Percentiles rank a stretch among this genome's conserved stretches.
Evolutionary conservation across 805 yeast species (phyloP).

Genomic region (Ogataea thermomethanolica): DNA sequence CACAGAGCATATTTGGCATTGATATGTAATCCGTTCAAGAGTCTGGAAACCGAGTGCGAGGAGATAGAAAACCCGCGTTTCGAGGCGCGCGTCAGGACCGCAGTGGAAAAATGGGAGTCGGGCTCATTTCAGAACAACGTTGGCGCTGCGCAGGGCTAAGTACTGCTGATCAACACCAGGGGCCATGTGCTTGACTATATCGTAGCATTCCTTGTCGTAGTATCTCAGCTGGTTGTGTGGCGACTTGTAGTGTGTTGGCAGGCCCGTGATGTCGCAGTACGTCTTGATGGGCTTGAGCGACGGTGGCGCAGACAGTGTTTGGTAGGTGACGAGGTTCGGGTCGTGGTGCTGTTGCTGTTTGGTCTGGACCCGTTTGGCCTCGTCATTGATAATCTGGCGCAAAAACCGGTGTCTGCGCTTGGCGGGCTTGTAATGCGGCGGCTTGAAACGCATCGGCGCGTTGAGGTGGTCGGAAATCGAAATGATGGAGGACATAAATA

Average conservation of each 20-base stretch:
- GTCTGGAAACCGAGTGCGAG: slow-evolving; percentile 28
- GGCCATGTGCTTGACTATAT: slow-evolving; percentile 70
- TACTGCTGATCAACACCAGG: slow-evolving; percentile 94
- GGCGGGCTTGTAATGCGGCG: slow-evolving; percentile 47
- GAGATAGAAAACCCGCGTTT: slow-evolving; percentile 32
- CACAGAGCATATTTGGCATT: slow-evolving; percentile 53
- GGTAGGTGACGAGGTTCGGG: slow-evolving; percentile 57
- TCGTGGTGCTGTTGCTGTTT: slow-evolving; percentile 33
- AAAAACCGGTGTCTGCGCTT: slow-evolving; percentile 67
- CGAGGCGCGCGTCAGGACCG: slow-evolving; percentile 25
- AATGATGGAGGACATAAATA: slow-evolving; percentile 9
- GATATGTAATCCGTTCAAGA: slow-evolving; percentile 62
- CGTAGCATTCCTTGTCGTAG: slow-evolving; percentile 80
- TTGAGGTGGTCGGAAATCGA: slow-evolving; percentile 38
- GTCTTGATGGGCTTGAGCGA: slow-evolving; percentile 74
- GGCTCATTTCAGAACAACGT: slow-evolving; percentile 61
- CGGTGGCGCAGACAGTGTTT: slow-evolving; percentile 80
- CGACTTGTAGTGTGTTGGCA: slow-evolving; percentile 70
- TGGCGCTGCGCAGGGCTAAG: slow-evolving; percentile 80
- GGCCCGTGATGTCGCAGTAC: slow-evolving; percentile 92
- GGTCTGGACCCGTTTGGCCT: slow-evolving; percentile 58
- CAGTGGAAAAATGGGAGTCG: slow-evolving; percentile 26
- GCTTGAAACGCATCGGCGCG: slow-evolving; percentile 55
- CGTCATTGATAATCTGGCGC: slow-evolving; percentile 74
- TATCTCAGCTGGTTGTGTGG: slow-evolving; percentile 75